Evolutionary conservation across 176 grass and related monocot genomes (phyloP).

Genomic region (maize (Zea mays)): Zm-B73-REFERENCE-NAM-5.0 NC_050105.1:137074001-137074500

Average conservation of each 20-base stretch:
- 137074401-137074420: background rate
- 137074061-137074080: background rate
- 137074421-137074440: no score
- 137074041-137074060: background rate
- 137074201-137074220: conserved; percentile 47
- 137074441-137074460: no score
- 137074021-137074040: background rate
- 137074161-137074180: conserved; percentile 49
- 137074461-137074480: no score
- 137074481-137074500: no score
- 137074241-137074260: background rate
- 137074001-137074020: background rate
- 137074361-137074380: background rate
- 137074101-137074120: conserved; percentile 9
- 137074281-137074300: background rate
- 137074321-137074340: background rate
- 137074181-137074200: conserved; percentile 89
- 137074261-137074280: background rate
- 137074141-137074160: conserved; percentile 65
- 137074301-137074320: background rate
- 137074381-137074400: background rate
- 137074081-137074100: background rate
- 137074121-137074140: conserved; percentile 55
- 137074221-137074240: background rate
- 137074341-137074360: conserved; percentile 10